These are phyloP conservation scores for Neofusicoccum sp. DNA, from an alignment of 2,329 filamentous ascomycete species.

Conservation along the genomic window DNA sequence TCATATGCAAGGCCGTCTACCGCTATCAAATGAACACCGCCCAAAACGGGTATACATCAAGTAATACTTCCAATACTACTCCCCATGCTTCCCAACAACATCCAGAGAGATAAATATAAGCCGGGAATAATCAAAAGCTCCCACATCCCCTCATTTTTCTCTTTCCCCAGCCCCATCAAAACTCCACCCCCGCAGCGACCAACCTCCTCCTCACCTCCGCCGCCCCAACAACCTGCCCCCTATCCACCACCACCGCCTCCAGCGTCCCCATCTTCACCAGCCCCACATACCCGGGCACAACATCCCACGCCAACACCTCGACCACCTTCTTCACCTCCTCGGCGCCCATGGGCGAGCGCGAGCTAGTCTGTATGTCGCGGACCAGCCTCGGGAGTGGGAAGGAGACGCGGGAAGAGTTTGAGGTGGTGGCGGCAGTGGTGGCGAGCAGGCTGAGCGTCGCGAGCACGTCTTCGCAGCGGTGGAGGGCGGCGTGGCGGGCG, in stretches of 20 bases:
- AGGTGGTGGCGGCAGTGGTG: slow-evolving; percentile 22
- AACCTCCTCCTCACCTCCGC: slow-evolving; percentile 34
- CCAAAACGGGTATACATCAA: not conserved
- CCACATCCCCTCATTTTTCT: not conserved
- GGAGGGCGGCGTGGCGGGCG: slow-evolving; percentile 47
- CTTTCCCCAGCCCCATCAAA: too few species aligned
- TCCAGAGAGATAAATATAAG: not conserved
- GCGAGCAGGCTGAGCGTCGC: slow-evolving; percentile 44
- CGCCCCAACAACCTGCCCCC: slow-evolving; percentile 28
- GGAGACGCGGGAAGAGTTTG: slow-evolving; percentile 33
- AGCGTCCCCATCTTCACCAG: slow-evolving; percentile 39
- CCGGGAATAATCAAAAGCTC: not conserved
- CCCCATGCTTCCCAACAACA: not conserved
- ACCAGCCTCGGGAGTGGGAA: slow-evolving; percentile 44
- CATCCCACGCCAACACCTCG: slow-evolving; percentile 43
- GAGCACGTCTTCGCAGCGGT: slow-evolving; percentile 47
- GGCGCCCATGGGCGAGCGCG: slow-evolving; percentile 45
- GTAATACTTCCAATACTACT: not conserved
- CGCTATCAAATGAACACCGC: too few species aligned
- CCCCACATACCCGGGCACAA: slow-evolving; percentile 44
- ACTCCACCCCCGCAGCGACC: slow-evolving; percentile 16
- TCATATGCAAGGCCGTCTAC: too few species aligned
- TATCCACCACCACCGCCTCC: slow-evolving; percentile 45
- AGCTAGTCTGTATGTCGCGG: slow-evolving; percentile 45
- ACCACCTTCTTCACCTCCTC: slow-evolving; percentile 46